Conservation (phyloP, 139 green algal species). For the Chlamydomonas urium region DNA sequence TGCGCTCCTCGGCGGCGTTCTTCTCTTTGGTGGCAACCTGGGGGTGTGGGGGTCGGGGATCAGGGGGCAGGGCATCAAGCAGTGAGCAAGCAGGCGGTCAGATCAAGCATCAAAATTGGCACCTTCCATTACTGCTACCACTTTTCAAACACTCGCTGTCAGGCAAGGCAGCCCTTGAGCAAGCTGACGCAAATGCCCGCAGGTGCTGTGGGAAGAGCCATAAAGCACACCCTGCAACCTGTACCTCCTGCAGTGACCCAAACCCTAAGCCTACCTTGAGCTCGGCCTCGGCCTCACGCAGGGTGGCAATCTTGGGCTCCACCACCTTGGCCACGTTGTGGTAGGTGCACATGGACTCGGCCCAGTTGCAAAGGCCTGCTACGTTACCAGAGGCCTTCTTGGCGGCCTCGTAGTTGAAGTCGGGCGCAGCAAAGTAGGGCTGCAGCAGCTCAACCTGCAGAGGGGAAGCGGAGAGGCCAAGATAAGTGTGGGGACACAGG, state of each 20-base stretch:
- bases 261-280: conserved; percentile 79
- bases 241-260: too few relatives aligned
- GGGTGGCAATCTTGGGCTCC: conserved; percentile 89
- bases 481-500: too few relatives aligned
- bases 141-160: too few relatives aligned
- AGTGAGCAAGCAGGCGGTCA: too few relatives aligned
- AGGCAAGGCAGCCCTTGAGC: too few relatives aligned
- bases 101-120: too few relatives aligned
- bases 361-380: conserved; percentile 92
- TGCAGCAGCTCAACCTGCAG: conserved; percentile 19
- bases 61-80: conserved; percentile 15
- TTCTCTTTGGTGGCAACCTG: conserved; percentile 59
- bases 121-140: too few relatives aligned
- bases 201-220: too few relatives aligned
- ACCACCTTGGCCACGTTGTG: conserved; percentile 86
- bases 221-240: too few relatives aligned
- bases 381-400: conserved; percentile 85
- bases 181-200: too few relatives aligned
- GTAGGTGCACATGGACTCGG: conserved; percentile 91
- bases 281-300: conserved; percentile 79
- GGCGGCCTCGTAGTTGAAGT: conserved; percentile 90
- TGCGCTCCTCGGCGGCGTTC: conserved; percentile 81
- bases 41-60: too few relatives aligned
- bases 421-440: conserved; percentile 84
- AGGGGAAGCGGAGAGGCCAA: too few relatives aligned